These are phyloP conservation scores for Dillenia turbinata DNA, from an alignment of 164 flowering plant species.

Conservation along the genomic window DNA sequence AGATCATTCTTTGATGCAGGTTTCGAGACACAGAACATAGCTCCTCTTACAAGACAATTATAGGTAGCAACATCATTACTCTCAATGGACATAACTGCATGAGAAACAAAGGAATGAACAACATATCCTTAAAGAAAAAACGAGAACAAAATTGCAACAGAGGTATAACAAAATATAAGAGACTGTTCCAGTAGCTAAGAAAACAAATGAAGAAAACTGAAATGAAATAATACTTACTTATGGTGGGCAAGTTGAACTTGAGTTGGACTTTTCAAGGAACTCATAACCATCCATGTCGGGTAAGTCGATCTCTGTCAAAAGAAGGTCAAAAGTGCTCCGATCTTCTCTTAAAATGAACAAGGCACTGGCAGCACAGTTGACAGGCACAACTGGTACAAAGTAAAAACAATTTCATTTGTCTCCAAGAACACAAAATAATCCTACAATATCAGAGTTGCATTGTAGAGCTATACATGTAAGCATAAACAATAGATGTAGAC, in stretches of 20 bases:
- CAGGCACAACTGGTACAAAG: slow-evolving; percentile 1
- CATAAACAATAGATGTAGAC: no score
- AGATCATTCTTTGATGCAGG: slow-evolving; percentile 8
- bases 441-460: no score
- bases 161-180: no score
- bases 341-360: slow-evolving; percentile 4
- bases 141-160: neutral
- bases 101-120: neutral
- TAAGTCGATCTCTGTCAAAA: slow-evolving; percentile 13
- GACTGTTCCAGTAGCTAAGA: no score
- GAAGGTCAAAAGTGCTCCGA: slow-evolving; percentile 3
- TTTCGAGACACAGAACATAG: slow-evolving; percentile 10
- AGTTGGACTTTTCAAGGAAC: slow-evolving; percentile 11
- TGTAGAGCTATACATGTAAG: no score
- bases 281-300: slow-evolving; percentile 17
- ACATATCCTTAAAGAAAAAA: neutral
- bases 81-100: slow-evolving; percentile 24
- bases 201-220: neutral
- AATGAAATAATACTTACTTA: slow-evolving; percentile 10
- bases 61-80: slow-evolving; percentile 2
- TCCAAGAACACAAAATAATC: neutral
- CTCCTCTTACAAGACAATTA: slow-evolving; percentile 12
- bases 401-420: neutral
- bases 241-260: slow-evolving; percentile 13
- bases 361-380: slow-evolving; percentile 6